Evolutionary conservation across 768 basidiomycete genomes (phyloP).

Genomic region (Lentinula sp.): DNA sequence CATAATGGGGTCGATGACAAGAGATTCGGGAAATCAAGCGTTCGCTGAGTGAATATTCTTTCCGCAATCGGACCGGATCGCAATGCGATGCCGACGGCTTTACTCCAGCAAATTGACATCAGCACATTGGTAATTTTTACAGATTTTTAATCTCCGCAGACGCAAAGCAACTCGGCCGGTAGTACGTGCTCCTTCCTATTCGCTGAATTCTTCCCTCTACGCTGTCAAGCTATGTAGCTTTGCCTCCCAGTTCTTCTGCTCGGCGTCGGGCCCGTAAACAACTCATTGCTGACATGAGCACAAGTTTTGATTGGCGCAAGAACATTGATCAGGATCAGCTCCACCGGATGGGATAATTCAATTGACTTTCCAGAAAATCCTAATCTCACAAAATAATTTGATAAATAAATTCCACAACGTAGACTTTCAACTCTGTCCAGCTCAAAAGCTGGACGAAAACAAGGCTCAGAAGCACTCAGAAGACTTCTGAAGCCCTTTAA

Average conservation of each 20-base stretch:
- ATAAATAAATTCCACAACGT: no score
- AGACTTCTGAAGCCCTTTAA: neutral
- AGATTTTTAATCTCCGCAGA: neutral
- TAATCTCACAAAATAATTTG: neutral
- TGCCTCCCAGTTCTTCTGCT: neutral
- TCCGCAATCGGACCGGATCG: neutral
- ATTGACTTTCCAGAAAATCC: neutral
- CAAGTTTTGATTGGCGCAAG: constrained; percentile 1
- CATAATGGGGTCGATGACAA: constrained; percentile 3
- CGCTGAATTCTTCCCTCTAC: neutral
- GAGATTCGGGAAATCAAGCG: neutral
- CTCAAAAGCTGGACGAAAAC: no score
- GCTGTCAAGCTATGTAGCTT: neutral
- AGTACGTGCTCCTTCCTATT: neutral
- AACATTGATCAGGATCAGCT: constrained; percentile 1
- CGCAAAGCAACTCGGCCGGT: neutral
- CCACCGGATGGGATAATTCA: neutral
- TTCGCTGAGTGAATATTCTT: neutral
- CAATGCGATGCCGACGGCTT: neutral
- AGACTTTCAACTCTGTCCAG: no score
- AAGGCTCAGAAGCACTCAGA: no score
- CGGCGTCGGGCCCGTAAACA: neutral
- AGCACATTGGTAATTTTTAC: neutral
- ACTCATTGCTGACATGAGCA: neutral
- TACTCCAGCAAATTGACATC: neutral